Conservation (phyloP, 2,329 filamentous ascomycete species). For the Phyllosticta capitalensis region DNA sequence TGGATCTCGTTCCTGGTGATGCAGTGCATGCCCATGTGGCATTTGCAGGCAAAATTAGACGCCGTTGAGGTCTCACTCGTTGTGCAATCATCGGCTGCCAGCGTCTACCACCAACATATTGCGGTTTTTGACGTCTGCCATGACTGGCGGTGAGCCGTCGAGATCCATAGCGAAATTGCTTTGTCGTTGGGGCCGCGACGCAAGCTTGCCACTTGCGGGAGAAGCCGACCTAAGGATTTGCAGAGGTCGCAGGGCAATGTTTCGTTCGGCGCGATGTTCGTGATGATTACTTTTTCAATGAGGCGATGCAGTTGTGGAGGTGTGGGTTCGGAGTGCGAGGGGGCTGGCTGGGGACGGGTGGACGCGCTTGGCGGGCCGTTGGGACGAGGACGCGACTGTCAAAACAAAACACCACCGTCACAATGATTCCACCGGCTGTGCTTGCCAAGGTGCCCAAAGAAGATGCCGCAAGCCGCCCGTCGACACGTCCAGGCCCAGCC, state of each 20-base stretch:
- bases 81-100: background rate
- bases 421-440: background rate
- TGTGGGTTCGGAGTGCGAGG: background rate
- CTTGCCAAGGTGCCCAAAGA: background rate
- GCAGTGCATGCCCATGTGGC: background rate
- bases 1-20: background rate
- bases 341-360: background rate
- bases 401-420: constrained; percentile 9
- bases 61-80: background rate
- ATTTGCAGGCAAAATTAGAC: background rate
- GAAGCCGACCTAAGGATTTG: too few species aligned
- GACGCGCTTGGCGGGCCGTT: background rate
- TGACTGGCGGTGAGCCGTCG: background rate
- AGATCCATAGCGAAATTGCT: too few species aligned
- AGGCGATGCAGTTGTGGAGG: background rate
- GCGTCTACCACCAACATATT: too few species aligned
- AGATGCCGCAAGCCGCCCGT: constrained; percentile 23
- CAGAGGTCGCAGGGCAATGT: too few species aligned
- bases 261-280: too few species aligned
- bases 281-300: background rate
- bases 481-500: constrained; percentile 17
- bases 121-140: background rate
- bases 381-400: background rate
- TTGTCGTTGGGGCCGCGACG: too few species aligned
- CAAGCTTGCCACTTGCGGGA: too few species aligned